A percentile compares a stretch with the other conserved stretches of the same genome.
Evolutionary conservation across 192 early-diverging fungal species (phyloP).

Genomic region (Obelidium mucronatum): DNA sequence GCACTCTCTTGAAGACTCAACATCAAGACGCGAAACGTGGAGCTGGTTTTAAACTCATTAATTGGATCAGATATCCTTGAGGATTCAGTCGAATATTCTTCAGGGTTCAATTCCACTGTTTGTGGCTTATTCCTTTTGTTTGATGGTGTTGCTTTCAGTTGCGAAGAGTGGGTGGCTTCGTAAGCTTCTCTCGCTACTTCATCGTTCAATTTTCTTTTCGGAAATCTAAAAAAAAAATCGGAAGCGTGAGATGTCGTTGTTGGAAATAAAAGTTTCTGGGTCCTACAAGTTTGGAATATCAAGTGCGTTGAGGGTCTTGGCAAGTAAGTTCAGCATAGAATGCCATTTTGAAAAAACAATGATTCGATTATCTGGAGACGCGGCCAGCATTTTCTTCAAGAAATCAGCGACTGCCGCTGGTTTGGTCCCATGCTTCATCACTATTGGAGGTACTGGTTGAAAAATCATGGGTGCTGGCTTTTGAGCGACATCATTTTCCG

Average conservation of each 20-base stretch:
- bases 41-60: slow-evolving; percentile 12
- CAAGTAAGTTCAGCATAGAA: slow-evolving; percentile 25
- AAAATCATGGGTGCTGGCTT: neutral
- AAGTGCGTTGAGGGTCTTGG: slow-evolving; percentile 7
- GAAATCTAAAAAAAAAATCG: slow-evolving; percentile 21
- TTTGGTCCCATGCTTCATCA: slow-evolving; percentile 29
- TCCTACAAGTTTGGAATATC: slow-evolving; percentile 26
- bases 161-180: neutral
- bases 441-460: slow-evolving; percentile 21
- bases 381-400: slow-evolving; percentile 19
- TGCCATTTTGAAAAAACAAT: slow-evolving; percentile 37
- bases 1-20: slow-evolving; percentile 25
- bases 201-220: neutral
- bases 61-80: slow-evolving; percentile 7
- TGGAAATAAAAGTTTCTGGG: neutral
- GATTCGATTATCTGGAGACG: slow-evolving; percentile 17
- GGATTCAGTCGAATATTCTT: neutral
- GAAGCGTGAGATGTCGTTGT: neutral
- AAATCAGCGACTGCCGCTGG: slow-evolving; percentile 29
- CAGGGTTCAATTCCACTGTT: neutral
- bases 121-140: neutral
- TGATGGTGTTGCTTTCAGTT: neutral
- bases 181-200: neutral
- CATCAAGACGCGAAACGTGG: slow-evolving; percentile 25
- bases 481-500: too few species aligned